Conservation (phyloP, 2,329 filamentous ascomycete species). For the Colletotrichum lentis region DNA sequence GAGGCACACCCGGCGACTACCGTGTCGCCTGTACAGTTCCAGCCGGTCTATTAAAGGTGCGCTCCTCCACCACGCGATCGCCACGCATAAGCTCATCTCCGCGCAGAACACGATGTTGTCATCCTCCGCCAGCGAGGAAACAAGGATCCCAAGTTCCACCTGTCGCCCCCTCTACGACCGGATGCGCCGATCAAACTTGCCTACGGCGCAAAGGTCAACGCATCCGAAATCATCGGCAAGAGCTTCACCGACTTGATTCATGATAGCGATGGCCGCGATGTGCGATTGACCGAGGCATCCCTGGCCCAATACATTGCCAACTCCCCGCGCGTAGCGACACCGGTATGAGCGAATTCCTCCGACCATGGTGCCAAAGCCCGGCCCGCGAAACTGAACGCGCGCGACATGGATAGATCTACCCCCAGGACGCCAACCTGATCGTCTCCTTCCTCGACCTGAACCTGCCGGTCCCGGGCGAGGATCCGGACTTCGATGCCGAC, state of each 20-base stretch:
- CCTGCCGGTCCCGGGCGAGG: constrained; percentile 53
- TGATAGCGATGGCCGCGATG: constrained; percentile 59
- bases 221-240: constrained; percentile 70
- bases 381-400: constrained; percentile 17
- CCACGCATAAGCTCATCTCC: constrained; percentile 1
- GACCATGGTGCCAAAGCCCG: neutral
- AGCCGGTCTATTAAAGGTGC: constrained; percentile 25
- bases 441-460: constrained; percentile 80
- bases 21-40: constrained; percentile 19
- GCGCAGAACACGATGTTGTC: constrained; percentile 52
- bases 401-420: constrained; percentile 60
- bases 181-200: constrained; percentile 47
- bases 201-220: constrained; percentile 58
- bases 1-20: constrained; percentile 1
- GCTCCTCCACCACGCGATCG: neutral
- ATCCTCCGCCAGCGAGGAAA: constrained; percentile 51
- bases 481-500: constrained; percentile 45
- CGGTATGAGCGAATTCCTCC: constrained; percentile 57
- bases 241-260: constrained; percentile 65
- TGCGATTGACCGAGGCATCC: constrained; percentile 70
- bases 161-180: constrained; percentile 49
- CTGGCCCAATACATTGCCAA: constrained; percentile 77
- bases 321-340: constrained; percentile 76
- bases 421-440: constrained; percentile 77
- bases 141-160: constrained; percentile 48